Base-by-base conservation (phyloP, 306 rosid genomes). In the Bauhinia variegata region DNA sequence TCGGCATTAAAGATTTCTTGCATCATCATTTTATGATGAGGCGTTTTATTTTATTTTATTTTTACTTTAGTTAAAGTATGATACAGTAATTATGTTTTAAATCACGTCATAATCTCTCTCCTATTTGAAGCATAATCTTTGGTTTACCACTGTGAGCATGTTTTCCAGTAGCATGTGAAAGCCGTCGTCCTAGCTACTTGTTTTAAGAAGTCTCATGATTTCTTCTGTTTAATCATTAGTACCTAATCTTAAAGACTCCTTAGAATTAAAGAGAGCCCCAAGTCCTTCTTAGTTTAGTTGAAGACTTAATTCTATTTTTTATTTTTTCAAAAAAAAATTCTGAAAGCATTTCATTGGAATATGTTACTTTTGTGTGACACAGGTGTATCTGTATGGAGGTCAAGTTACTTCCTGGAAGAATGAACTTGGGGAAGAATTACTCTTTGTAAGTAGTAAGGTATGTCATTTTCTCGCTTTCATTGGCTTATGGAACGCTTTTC, bases 401-500 rank as follows among this genome's bases (percentile, higher is more conserved):
- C 96, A 90, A 55, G 89, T 90, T 61, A 82, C 86, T 2, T 87
- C 95, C 3, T 90, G 95, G 97, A 90, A 82, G 76, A 91, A 86
- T 61, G 84, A 87, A 38, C 74, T 71, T 63, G 84, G 95, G 15
- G 90, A 87, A 48, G 92, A 91, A 50, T 77, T 91, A 77, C 86
- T 91, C 42, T 91, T 87, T 71, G 54, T 86, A 8, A 87, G 97
- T 63, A 80, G 78, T 60, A 87, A 87, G 97, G 95, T 87, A 68
- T 19, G 53, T 0, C 19, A 53, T 62, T 50, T 48, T n/a, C n/a
- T n/a, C n/a, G n/a, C n/a, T n/a, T n/a, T n/a, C n/a, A n/a, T n/a
- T n/a, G n/a, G n/a, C n/a, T n/a, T n/a, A n/a, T n/a, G n/a, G n/a
- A n/a, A n/a, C n/a, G n/a, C n/a, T n/a, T n/a, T 4, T 52, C 44